A percentile compares a stretch with the other conserved stretches of the same genome.
Evolutionary conservation across 2,329 filamentous ascomycete species (phyloP).

Genomic region (Trichoderma harzianum): DNA sequence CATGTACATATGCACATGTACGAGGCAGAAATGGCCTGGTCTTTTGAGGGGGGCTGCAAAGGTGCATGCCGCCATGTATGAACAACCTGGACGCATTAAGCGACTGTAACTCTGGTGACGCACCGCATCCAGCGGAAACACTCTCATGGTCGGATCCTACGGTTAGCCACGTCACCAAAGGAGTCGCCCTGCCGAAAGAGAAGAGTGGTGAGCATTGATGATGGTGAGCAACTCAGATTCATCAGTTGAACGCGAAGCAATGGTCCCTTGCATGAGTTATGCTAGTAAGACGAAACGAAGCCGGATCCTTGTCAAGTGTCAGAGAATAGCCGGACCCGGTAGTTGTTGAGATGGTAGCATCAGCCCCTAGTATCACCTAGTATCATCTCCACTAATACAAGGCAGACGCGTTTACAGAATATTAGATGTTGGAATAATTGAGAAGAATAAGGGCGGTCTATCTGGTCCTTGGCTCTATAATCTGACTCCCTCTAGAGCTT

Average conservation of each 20-base stretch:
- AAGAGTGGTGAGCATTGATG: not conserved
- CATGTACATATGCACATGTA: not conserved
- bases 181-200: not conserved
- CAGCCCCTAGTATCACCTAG: not conserved
- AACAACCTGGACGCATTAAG: not conserved
- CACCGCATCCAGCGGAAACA: not conserved
- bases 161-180: not conserved
- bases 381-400: not conserved
- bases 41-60: not conserved
- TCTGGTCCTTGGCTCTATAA: too few species aligned
- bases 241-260: not conserved
- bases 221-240: not conserved
- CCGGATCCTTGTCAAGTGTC: not conserved
- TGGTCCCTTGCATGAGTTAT: not conserved
- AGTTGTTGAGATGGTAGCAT: not conserved
- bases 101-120: slow-evolving; percentile 13
- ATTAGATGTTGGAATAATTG: not conserved
- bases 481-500: too few species aligned
- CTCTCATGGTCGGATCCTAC: not conserved
- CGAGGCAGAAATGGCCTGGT: not conserved
- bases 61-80: not conserved
- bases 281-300: not conserved
- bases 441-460: not conserved
- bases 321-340: not conserved
- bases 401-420: not conserved